Conservation (phyloP, 495 filamentous ascomycete species). For the Aspergillus haitiensis region DNA sequence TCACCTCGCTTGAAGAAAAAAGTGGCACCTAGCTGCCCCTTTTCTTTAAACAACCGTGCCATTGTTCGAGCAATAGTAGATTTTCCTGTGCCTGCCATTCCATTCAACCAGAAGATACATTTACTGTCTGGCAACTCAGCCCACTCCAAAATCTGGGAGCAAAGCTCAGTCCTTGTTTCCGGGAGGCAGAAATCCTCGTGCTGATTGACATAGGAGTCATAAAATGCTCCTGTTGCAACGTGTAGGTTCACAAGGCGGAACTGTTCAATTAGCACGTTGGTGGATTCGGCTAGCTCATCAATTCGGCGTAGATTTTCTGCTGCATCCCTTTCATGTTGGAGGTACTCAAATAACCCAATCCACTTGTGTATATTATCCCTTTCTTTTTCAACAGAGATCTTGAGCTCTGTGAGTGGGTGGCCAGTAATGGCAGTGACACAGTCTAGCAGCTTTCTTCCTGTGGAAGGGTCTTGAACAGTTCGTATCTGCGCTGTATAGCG, state of each 20-base stretch:
- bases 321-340: slow-evolving; percentile 6
- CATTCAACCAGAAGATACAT: neutral
- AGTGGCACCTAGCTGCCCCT: neutral
- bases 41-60: neutral
- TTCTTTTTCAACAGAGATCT: too few relatives aligned
- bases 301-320: slow-evolving; percentile 9
- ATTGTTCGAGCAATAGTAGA: slow-evolving; percentile 3
- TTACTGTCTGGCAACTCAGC: neutral
- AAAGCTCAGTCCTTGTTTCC: neutral
- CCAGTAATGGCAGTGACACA: too few relatives aligned
- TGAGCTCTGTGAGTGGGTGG: too few relatives aligned
- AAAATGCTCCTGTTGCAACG: slow-evolving; percentile 7
- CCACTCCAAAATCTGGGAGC: neutral
- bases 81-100: slow-evolving; percentile 1
- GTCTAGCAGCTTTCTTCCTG: too few relatives aligned
- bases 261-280: neutral
- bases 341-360: too few relatives aligned
- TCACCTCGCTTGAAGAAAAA: slow-evolving; percentile 30
- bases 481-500: too few relatives aligned
- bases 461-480: too few relatives aligned
- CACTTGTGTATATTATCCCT: too few relatives aligned
- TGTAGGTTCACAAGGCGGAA: slow-evolving; percentile 8
- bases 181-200: neutral
- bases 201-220: neutral
- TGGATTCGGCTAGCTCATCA: slow-evolving; percentile 3